Percentiles rank a stretch among this genome's conserved stretches.
These are phyloP conservation scores for Rhizopus stolonifer DNA, from an alignment of 371 early-diverging fungal genomes.

Conservation along the genomic window DNA sequence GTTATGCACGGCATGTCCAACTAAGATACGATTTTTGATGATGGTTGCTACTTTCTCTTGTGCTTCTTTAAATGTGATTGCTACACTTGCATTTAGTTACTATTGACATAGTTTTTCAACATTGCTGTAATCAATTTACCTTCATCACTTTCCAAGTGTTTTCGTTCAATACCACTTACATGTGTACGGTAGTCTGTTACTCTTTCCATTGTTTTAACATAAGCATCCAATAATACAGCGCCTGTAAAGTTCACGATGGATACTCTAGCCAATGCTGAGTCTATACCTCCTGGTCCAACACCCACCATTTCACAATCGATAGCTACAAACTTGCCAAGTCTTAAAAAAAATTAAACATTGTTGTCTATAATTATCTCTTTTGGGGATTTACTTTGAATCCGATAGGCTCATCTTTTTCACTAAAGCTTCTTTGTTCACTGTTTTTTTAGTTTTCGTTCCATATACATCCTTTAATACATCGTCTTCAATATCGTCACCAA, in stretches of 20 bases:
- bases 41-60: conserved; percentile 77
- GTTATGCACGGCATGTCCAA: conserved; percentile 90
- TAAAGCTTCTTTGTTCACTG: conserved; percentile 11
- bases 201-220: conserved; percentile 75
- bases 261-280: conserved; percentile 88
- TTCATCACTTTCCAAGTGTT: conserved; percentile 62
- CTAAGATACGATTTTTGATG: conserved; percentile 78
- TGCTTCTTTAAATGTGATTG: conserved; percentile 71
- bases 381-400: conserved; percentile 34
- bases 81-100: conserved; percentile 22
- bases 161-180: conserved; percentile 90
- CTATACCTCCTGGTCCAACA: conserved; percentile 78
- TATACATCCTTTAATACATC: conserved; percentile 52
- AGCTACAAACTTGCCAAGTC: conserved; percentile 82
- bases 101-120: not conserved
- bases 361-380: conserved; percentile 31
- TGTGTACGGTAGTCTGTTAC: conserved; percentile 93
- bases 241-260: conserved; percentile 93
- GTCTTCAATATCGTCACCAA: conserved; percentile 58
- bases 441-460: conserved; percentile 26
- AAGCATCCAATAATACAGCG: conserved; percentile 81
- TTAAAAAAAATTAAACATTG: conserved; percentile 10
- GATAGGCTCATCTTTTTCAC: conserved; percentile 39
- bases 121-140: not conserved
- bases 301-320: conserved; percentile 99